These are phyloP conservation scores for Ascochyta lentis DNA, from an alignment of 2,329 filamentous ascomycete species.

Conservation along the genomic window DNA sequence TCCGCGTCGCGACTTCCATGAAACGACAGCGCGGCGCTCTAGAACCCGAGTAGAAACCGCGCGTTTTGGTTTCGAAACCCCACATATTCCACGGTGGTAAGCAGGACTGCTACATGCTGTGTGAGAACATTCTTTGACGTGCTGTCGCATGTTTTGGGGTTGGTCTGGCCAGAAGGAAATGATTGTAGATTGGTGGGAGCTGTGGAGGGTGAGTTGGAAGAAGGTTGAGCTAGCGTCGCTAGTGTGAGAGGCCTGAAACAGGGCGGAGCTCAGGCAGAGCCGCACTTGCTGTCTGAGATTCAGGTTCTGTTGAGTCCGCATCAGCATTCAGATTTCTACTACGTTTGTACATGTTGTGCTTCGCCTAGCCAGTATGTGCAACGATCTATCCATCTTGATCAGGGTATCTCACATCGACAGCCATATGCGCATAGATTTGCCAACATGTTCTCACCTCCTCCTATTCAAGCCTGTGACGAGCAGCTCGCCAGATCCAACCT, in stretches of 20 bases:
- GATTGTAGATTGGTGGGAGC: not conserved
- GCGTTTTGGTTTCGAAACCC: constrained; percentile 34
- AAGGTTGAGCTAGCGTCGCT: constrained; percentile 19
- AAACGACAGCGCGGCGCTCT: constrained; percentile 21
- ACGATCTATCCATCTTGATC: not conserved
- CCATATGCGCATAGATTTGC: not conserved
- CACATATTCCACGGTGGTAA: constrained; percentile 9
- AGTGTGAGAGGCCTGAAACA: constrained; percentile 7
- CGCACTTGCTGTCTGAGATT: not conserved
- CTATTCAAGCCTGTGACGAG: constrained; percentile 67
- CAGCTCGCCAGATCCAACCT: constrained; percentile 73
- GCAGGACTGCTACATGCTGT: constrained; percentile 17
- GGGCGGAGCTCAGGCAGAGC: constrained; percentile 8
- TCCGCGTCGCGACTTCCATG: constrained; percentile 15
- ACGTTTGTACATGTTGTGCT: not conserved
- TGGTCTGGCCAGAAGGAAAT: constrained; percentile 1
- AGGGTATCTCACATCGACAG: constrained; percentile 3
- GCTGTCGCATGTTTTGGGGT: constrained; percentile 1
- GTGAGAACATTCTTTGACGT: constrained; percentile 8
- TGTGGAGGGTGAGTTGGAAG: constrained; percentile 3
- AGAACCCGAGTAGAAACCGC: constrained; percentile 14
- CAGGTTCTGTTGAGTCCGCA: not conserved
- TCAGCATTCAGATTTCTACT: not conserved
- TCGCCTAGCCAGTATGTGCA: not conserved
- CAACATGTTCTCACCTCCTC: constrained; percentile 14